These are phyloP conservation scores for Cutaneotrichosporon sp. DNA, from an alignment of 1,284 basidiomycete species.

Conservation along the genomic window DNA sequence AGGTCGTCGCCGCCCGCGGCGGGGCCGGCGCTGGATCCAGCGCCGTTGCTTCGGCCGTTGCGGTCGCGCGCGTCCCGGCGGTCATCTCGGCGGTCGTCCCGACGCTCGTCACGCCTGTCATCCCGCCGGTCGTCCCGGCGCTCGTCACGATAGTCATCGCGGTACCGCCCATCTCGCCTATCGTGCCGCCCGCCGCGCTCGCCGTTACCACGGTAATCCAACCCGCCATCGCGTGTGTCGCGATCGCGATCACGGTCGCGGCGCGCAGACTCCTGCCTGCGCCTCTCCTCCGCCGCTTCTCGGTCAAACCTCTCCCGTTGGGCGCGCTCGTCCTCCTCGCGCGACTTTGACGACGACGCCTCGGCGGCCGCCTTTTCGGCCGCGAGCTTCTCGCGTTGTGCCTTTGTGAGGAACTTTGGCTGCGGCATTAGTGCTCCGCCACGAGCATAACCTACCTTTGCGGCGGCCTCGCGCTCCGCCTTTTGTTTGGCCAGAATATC, in stretches of 20 bases:
- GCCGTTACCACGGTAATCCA: constrained; percentile 20
- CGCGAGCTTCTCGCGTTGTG: constrained; percentile 79
- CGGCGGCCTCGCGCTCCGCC: constrained; percentile 76
- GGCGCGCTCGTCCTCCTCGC: constrained; percentile 54
- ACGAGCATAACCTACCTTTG: constrained; percentile 58
- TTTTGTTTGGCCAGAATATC: constrained; percentile 77
- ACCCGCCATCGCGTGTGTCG: constrained; percentile 11
- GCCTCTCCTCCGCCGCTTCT: constrained; percentile 64
- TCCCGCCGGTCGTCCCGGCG: constrained; percentile 1
- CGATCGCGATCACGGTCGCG: constrained; percentile 9
- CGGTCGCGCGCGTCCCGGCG: constrained; percentile 1
- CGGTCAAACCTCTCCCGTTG: constrained; percentile 66
- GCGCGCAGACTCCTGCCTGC: constrained; percentile 42
- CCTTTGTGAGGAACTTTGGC: constrained; percentile 85
- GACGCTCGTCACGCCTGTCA: constrained; percentile 6
- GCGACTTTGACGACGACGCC: constrained; percentile 56
- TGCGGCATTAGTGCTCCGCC: constrained; percentile 40
- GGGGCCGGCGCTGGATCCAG: constrained; percentile 12
- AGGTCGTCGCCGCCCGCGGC: constrained; percentile 59
- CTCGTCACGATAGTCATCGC: not conserved
- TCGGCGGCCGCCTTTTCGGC: constrained; percentile 77
- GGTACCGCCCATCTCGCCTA: constrained; percentile 5
- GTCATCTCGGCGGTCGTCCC: constrained; percentile 4
- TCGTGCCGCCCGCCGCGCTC: constrained; percentile 17
- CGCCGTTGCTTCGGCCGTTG: constrained; percentile 2